A percentile compares a stretch with the other conserved stretches of the same genome.
phyloP scores from a whole-genome alignment of 257 asterid genomes.

The Solanum habrochaites region DNA sequence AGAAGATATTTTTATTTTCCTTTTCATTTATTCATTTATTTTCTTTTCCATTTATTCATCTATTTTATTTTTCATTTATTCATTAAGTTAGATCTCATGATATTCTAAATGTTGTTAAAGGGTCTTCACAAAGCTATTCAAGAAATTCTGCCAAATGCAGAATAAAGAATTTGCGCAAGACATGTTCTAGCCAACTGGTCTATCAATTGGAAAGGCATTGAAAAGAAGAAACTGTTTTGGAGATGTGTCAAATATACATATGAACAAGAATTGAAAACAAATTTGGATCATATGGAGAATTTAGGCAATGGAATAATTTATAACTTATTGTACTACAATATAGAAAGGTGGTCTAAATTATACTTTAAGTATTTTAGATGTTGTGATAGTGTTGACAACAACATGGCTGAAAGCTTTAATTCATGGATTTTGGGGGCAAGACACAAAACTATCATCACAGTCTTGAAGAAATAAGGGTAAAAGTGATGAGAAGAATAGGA shows the following conservation, averaged over 20 bases:
- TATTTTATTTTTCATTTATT: background rate
- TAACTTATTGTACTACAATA: too few relatives aligned
- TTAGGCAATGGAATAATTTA: background rate
- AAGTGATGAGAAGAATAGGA: background rate
- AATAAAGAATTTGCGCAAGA: too few relatives aligned
- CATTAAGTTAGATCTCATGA: too few relatives aligned
- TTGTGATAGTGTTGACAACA: background rate
- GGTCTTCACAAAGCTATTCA: background rate
- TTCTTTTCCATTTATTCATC: background rate
- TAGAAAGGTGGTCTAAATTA: background rate
- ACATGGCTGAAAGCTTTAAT: background rate
- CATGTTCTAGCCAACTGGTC: too few relatives aligned
- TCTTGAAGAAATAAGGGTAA: background rate
- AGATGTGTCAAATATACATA: background rate
- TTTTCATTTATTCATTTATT: too few relatives aligned
- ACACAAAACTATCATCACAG: background rate
- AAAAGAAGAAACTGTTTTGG: too few relatives aligned
- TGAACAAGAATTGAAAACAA: background rate
- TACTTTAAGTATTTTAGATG: background rate
- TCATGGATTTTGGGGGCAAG: background rate
- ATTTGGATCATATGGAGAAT: background rate
- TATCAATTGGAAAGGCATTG: too few relatives aligned
- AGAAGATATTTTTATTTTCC: background rate
- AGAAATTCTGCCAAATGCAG: background rate
- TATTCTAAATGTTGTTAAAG: background rate